Evolutionary conservation across 1,284 basidiomycete genomes (phyloP).

Genomic region (Boletellus deceptivus): DNA sequence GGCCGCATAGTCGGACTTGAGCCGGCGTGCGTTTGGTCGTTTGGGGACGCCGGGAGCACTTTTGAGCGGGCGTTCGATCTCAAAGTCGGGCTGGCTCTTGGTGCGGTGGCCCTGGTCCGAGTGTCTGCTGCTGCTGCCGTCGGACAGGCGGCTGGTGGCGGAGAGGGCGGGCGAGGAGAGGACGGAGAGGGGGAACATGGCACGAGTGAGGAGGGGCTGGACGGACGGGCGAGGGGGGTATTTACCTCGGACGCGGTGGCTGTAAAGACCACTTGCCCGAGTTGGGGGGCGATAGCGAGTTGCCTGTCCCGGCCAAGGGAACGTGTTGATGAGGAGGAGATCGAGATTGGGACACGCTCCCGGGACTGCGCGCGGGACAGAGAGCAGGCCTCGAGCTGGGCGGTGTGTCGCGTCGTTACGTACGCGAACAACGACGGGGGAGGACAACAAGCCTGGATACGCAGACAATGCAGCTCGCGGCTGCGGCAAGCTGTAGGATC

Average conservation of each 20-base stretch:
- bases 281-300: slow-evolving; percentile 31
- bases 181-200: slow-evolving; percentile 29
- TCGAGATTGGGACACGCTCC: slow-evolving; percentile 30
- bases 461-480: slow-evolving; percentile 17
- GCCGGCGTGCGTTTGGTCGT: slow-evolving; percentile 31
- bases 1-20: slow-evolving; percentile 43
- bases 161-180: slow-evolving; percentile 34
- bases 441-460: slow-evolving; percentile 19
- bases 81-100: slow-evolving; percentile 46
- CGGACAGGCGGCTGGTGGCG: slow-evolving; percentile 34
- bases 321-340: slow-evolving; percentile 30
- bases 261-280: slow-evolving; percentile 32
- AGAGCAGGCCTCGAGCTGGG: not conserved
- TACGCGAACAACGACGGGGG: slow-evolving; percentile 13
- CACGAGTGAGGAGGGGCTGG: slow-evolving; percentile 12
- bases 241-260: slow-evolving; percentile 36
- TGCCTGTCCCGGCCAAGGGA: slow-evolving; percentile 32
- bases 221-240: slow-evolving; percentile 15
- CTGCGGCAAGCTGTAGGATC: slow-evolving; percentile 24
- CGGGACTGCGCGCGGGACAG: slow-evolving; percentile 11
- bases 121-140: slow-evolving; percentile 34
- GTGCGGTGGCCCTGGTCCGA: slow-evolving; percentile 33
- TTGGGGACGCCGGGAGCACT: slow-evolving; percentile 31
- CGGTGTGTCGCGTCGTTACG: slow-evolving; percentile 31
- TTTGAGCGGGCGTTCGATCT: slow-evolving; percentile 57